phyloP scores from a whole-genome alignment of 441 rosid species.

The Gossypium davidsonii region DNA sequence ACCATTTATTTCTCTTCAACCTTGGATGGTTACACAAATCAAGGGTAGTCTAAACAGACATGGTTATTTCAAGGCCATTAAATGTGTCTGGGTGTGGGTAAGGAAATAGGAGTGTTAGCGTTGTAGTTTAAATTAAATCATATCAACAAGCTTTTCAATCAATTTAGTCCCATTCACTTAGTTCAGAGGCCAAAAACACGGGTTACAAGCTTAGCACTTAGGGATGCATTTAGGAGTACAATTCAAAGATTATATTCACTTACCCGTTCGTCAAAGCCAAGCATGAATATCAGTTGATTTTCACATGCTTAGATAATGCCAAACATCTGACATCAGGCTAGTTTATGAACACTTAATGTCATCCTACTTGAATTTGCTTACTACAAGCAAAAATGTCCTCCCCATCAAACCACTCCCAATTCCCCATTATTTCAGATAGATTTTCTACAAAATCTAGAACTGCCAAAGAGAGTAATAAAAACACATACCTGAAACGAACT shows the following conservation, averaged over 20 bases:
- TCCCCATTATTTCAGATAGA: not conserved
- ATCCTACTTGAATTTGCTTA: not conserved
- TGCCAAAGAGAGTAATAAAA: not conserved
- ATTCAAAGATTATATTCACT: not conserved
- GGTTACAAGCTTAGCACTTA: constrained; percentile 1
- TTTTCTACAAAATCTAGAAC: not conserved
- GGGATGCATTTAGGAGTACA: not conserved
- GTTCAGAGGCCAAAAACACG: not conserved
- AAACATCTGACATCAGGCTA: not conserved
- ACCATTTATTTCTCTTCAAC: not conserved
- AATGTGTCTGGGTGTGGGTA: not conserved
- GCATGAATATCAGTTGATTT: not conserved
- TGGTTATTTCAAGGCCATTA: not conserved
- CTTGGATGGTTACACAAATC: not conserved
- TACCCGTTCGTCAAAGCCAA: not conserved
- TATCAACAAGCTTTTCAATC: constrained; percentile 1
- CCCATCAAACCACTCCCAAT: not conserved
- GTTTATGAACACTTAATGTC: not conserved
- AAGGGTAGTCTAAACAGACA: not conserved
- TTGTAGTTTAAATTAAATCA: not conserved
- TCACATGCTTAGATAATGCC: not conserved
- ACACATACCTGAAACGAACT: constrained; percentile 81
- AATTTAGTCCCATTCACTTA: not conserved
- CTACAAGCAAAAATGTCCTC: not conserved
- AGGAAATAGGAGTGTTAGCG: not conserved